Evolutionary conservation across 306 rosid species (phyloP), one percentile per base, ranked within the genome.

Genomic region (Inga leiocalycina): DNA sequence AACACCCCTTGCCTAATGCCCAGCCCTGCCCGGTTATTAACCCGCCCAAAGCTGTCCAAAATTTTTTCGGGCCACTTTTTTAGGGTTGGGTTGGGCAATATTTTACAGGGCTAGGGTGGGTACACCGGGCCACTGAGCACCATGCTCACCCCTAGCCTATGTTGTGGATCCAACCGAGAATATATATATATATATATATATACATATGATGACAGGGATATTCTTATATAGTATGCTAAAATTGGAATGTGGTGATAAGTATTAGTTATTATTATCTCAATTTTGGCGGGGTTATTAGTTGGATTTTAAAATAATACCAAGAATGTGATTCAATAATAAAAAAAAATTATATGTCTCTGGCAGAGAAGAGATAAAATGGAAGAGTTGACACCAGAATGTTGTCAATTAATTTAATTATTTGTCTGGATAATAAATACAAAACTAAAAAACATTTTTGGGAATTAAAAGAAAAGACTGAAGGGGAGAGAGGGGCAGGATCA

Each of bases 401-500:
- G 52, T 43, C 75, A 43, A 70, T 70, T 70, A 70, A 43, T 70
- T 10, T 70, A 43, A n/a, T 70, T 10, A 20, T 10, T 19, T 41
- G 24, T 4, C n/a, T 70, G 46, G 3, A 39, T 70, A 70, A 39
- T 43, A 70, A 70, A 41, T 70, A 70, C 51, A 70, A 70, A 39
- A 41, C 6, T n/a, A 20, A 11, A 41, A 6, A 68, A 19, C 48
- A 68, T 15, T 16, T 41, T 43, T 11, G 46, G 32, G 11, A 5
- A 43, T 52, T 1, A 17, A 52, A 52, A 20, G 52, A 39, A 19
- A 19, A 19, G 48, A 74, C 30, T 34, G 20, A 27, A 37, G 16
- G 77, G 44, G 82, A 85, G 98, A 85, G 88, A 11, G 98, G 86
- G 90, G 97, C 98, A 96, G 79, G 85, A 86, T 89, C 98, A 95